Evolutionary conservation across 139 green algal species (phyloP), one percentile per base, ranked within the genome.

Genomic region (Chlorella ohadii): DNA sequence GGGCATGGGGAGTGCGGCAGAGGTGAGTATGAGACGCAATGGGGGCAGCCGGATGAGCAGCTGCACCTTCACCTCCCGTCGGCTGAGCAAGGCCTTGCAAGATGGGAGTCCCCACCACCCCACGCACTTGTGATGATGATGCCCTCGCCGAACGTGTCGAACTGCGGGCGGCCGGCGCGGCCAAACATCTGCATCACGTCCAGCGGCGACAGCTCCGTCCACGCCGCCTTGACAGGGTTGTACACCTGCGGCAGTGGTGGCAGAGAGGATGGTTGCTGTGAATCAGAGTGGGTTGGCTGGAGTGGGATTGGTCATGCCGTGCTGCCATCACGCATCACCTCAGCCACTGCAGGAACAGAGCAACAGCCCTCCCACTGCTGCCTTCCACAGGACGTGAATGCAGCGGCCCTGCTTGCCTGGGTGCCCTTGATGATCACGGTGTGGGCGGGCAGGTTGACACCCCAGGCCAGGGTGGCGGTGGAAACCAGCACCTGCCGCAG

Each of bases 171-270:
- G 9, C 97, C 97, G 16, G 97, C 97, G 38, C 97, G 93, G 22
- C 97, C 97, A 90, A 99, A 94, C 97, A 99, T 99, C 92, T 99
- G 97, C 97, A 99, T 99, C 55, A 99, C 93, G 88, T 99, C 97
- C 92, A 98, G 93, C 12, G 94, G 93, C 65, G 86, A 93, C 70
- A 99, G 92, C 91, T 99, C 96, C 76, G 90, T 91, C 97, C 97
- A 99, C 3, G 82, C 91, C 36, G 88, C 88, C 89, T 98, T 98
- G 61, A 95, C 94, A 0, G 97, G 96, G 90, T 98, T 98, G 94
- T 99, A 99, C 44, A 99, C 91, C 87, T 98, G 92, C 19, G 9
- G 25, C 1, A 16, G 22, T 5, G 47, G n/a, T n/a, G 71, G 27
- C 3, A 63, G 44, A 27, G n/a, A n/a, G n/a, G n/a, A n/a, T n/a